Evolutionary conservation across 495 filamentous ascomycete genomes (phyloP), one percentile per base, ranked within the genome.

Genomic region (Podospora pseudocomata): DNA sequence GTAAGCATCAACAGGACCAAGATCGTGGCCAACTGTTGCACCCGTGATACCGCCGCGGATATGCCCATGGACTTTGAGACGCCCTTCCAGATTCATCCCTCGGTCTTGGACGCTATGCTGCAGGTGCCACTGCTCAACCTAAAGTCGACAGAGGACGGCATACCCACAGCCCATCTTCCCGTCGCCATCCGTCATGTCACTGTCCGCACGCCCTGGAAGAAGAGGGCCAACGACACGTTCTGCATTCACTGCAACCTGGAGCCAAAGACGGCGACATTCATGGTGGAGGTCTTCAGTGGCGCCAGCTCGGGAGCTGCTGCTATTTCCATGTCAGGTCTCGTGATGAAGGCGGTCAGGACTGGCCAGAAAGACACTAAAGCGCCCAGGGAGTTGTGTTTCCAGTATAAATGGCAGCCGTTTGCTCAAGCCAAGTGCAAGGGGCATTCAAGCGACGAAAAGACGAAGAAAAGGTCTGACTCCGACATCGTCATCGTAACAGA

Each of bases 21-120:
- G 3, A 71, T 60, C 65, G 74, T 75, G 7, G 83, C 77, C 0
- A 76, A 72, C 6, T 72, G 81, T n/a, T n/a, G 67, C 13, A 72
- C 81, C 18, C 79, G 79, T 1, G 81, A 87, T 56, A 85, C 83
- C 9, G 78, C 71, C 4, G 64, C 76, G 9, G 75, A 72, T 23
- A 87, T 87, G 84, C 85, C 85, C 0, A 32, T 80, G 62, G 71
- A 71, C 30, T 74, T 79, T 55, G 81, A 86, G 67, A 80, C 78
- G 0, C 70, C 76, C 0, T 82, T 75, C 65, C 72, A 84, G 49
- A 63, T 81, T 0, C 84, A 86, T 57, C 83, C 85, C 9, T 75
- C 81, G 0, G 74, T 80, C 0, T 66, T 86, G 5, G 85, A 86
- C 54, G 69, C 76, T 27, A 78, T 82, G 67, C 68, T 82, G 5